Evolutionary conservation across 495 filamentous ascomycete genomes (phyloP).

Genomic region (Hypomontagnella submonticulosa): DNA sequence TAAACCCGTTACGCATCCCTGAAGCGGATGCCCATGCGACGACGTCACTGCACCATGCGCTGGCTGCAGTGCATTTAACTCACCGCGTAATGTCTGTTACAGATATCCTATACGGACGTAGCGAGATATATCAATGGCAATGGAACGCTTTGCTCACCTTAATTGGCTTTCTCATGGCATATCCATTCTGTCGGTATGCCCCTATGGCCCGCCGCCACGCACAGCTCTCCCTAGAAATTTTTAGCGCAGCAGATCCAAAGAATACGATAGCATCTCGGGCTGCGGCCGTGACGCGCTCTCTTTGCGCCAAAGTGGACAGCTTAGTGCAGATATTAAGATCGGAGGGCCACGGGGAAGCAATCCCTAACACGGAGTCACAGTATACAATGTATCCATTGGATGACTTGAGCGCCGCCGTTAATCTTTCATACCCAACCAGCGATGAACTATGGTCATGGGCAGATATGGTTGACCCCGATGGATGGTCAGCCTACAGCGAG

Average conservation of each 20-base stretch:
- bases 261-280: constrained; percentile 20
- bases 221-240: constrained; percentile 26
- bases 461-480: constrained; percentile 22
- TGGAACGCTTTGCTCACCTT: constrained; percentile 52
- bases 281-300: constrained; percentile 14
- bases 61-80: constrained; percentile 35
- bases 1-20: constrained; percentile 33
- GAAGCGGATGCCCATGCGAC: constrained; percentile 42
- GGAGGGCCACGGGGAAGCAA: neutral
- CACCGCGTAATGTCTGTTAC: constrained; percentile 39
- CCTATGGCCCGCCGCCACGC: constrained; percentile 15
- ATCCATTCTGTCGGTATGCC: constrained; percentile 21
- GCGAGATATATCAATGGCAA: constrained; percentile 49
- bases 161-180: constrained; percentile 49
- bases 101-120: constrained; percentile 43
- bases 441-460: constrained; percentile 30
- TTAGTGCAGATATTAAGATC: constrained; percentile 28
- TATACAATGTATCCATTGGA: neutral
- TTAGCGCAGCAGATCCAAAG: constrained; percentile 16
- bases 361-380: constrained; percentile 1
- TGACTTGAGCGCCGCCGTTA: neutral
- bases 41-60: constrained; percentile 46
- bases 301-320: constrained; percentile 28
- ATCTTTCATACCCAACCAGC: constrained; percentile 19
- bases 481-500: constrained; percentile 30